phyloP scores from a whole-genome alignment of 176 grass and related monocot species.

The Echinochloa phyllopogon region DNA sequence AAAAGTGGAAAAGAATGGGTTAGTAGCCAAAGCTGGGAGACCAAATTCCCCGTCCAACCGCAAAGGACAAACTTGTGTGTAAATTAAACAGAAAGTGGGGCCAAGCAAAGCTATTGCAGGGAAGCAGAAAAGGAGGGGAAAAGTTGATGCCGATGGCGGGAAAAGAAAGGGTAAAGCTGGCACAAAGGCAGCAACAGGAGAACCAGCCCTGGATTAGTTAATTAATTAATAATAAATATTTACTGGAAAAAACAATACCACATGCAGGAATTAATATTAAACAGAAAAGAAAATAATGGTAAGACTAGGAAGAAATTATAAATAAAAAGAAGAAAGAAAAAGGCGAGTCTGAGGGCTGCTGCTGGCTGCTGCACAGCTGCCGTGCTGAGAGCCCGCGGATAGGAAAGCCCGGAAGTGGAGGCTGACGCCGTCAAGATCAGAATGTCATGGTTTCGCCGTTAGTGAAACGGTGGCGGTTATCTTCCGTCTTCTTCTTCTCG shows the following conservation, averaged over 20 bases:
- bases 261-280: constrained; percentile 19
- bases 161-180: constrained; percentile 59
- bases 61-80: constrained; percentile 61
- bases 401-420: background rate
- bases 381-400: background rate
- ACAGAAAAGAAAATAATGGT: constrained; percentile 25
- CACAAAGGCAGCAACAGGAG: constrained; percentile 47
- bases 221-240: constrained; percentile 25
- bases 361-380: constrained; percentile 6
- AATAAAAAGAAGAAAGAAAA: background rate
- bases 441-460: constrained; percentile 1
- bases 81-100: constrained; percentile 41
- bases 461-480: background rate
- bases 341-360: constrained; percentile 6
- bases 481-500: background rate
- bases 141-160: constrained; percentile 54
- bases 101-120: constrained; percentile 33
- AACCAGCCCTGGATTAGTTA: constrained; percentile 42
- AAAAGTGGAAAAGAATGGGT: constrained; percentile 15
- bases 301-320: background rate
- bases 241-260: constrained; percentile 43
- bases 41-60: constrained; percentile 61
- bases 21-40: constrained; percentile 45
- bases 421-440: constrained; percentile 14
- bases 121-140: constrained; percentile 12